phyloP scores from a whole-genome alignment of 179 eudicot species.

The Pouteria campechiana region DNA sequence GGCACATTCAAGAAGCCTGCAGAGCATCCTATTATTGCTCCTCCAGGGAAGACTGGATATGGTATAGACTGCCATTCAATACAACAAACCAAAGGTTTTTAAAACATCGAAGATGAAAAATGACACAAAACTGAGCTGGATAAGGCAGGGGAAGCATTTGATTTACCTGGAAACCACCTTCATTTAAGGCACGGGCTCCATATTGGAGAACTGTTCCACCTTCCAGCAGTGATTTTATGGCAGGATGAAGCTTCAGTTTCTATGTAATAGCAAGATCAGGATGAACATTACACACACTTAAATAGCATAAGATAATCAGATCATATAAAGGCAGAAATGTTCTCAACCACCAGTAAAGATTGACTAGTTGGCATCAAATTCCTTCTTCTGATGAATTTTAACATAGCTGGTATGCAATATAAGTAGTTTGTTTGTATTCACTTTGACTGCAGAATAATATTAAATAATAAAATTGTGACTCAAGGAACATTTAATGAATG shows the following conservation, averaged over 20 bases:
- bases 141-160: neutral
- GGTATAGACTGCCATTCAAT: conserved; percentile 97
- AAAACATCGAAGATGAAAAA: too few relatives aligned
- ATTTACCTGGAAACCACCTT: conserved; percentile 98
- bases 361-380: too few relatives aligned
- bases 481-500: too few relatives aligned
- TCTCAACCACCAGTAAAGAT: neutral
- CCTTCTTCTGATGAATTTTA: too few relatives aligned
- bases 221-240: conserved; percentile 76
- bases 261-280: conserved; percentile 10
- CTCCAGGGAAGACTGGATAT: conserved; percentile 99
- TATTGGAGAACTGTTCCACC: conserved; percentile 87
- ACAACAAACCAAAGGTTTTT: too few relatives aligned
- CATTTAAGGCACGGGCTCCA: conserved; percentile 95
- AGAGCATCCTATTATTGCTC: conserved; percentile 94
- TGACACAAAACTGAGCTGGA: too few relatives aligned
- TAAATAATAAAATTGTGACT: too few relatives aligned
- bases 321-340: neutral
- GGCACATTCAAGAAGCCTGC: conserved; percentile 98
- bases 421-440: too few relatives aligned
- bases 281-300: neutral
- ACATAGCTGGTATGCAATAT: too few relatives aligned
- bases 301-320: too few relatives aligned
- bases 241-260: conserved; percentile 89
- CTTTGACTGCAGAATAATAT: too few relatives aligned